Base-by-base conservation (phyloP, 345 rosid genomes). In the Theobroma cacao region DNA sequence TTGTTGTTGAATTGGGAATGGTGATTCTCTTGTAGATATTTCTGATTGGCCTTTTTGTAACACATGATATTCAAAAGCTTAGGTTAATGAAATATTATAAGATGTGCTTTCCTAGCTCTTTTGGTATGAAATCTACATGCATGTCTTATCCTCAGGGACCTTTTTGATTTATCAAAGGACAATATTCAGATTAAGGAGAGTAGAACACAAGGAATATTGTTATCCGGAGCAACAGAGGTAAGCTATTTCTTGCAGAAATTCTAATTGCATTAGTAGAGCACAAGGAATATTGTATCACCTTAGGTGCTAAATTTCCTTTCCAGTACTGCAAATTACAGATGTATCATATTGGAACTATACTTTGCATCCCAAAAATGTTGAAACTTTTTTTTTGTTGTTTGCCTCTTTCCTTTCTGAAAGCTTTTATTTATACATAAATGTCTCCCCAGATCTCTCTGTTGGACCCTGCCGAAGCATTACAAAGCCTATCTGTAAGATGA, bases 111-210 rank as follows among this genome's bases (percentile, higher is more conserved):
- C 38, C 60, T 28, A 6, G 73, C 30, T 62, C n/a, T 28, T 61
- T 38, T 24, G 53, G 20, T 74, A 14, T 41, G 33, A 64, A 36
- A 52, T 34, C 38, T 36, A 40, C 30, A 4, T 5, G 66, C 24
- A 26, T 61, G 34, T 76, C 47, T 65, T 69, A 52, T 72, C 33
- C 75, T 59, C 81, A 93, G 98, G 87, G 98, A 95, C 86, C 90
- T 95, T 26, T 85, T 93, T 62, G 97, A 89, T 86, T 83, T 92
- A 79, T 81, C 97, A 28, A 95, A 90, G 85, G 97, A 88, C 84
- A 95, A 92, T 82, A 83, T 93, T 75, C 90, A 89, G 81, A 93
- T 95, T 72, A 95, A 95, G 85, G 97, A 93, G 87, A 93, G 81
- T 77, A 93, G 82, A 87, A 76, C 77, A 31, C 91, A 90, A 74